Conservation (phyloP, 2,329 filamentous ascomycete genomes). For the Penicillium sp. region DNA sequence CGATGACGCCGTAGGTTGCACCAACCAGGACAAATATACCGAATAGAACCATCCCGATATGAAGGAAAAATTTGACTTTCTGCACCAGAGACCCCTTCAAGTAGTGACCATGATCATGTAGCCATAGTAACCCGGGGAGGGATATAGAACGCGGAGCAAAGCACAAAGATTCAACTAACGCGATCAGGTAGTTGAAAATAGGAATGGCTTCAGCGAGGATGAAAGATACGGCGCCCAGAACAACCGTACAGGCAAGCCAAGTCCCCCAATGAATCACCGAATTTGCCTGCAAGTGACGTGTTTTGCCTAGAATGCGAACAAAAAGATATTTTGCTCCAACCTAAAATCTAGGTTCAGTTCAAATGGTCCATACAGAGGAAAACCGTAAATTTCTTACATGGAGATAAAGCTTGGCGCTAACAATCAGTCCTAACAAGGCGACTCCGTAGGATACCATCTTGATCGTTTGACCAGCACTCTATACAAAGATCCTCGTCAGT, state of each 20-base stretch:
- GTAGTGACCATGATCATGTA: slow-evolving; percentile 54
- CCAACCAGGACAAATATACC: slow-evolving; percentile 54
- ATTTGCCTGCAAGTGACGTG: slow-evolving; percentile 57
- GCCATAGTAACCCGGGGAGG: slow-evolving; percentile 57
- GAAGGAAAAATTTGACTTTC: slow-evolving; percentile 48
- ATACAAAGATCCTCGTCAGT: neutral
- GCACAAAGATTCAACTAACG: slow-evolving; percentile 55
- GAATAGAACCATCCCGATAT: slow-evolving; percentile 50
- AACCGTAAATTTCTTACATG: slow-evolving; percentile 26
- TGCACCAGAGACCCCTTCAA: slow-evolving; percentile 43
- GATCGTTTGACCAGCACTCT: slow-evolving; percentile 59
- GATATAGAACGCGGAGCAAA: slow-evolving; percentile 58
- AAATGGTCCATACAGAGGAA: neutral
- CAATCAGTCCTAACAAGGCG: slow-evolving; percentile 59
- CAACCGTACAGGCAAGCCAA: slow-evolving; percentile 56
- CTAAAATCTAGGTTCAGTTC: neutral
- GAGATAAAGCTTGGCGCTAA: slow-evolving; percentile 54
- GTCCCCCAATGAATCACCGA: slow-evolving; percentile 57
- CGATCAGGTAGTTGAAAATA: slow-evolving; percentile 60
- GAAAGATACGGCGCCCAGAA: slow-evolving; percentile 52
- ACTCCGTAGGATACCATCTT: slow-evolving; percentile 68
- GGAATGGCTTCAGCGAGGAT: slow-evolving; percentile 59
- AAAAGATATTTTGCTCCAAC: slow-evolving; percentile 61
- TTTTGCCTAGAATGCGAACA: slow-evolving; percentile 58
- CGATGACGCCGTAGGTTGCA: slow-evolving; percentile 44